A percentile compares a stretch with the other conserved stretches of the same genome.
Conservation (phyloP, 2,329 filamentous ascomycete species). For the Cadophora sp. region DNA sequence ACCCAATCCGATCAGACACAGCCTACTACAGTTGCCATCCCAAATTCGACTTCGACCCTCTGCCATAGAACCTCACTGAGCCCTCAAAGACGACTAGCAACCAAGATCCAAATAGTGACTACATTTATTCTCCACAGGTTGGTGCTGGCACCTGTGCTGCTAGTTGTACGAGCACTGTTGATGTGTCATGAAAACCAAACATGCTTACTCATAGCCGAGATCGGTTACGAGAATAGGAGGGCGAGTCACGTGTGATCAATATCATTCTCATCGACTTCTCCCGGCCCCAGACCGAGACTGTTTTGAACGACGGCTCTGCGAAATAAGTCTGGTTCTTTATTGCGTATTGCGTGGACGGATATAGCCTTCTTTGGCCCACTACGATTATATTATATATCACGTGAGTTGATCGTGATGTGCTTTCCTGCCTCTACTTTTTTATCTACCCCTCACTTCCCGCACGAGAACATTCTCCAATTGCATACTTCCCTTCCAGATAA, state of each 20-base stretch:
- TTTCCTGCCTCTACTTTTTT: no score
- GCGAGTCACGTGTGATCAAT: conserved; percentile 1
- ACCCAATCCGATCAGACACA: background rate
- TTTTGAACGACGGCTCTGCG: no score
- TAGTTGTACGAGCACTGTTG: conserved; percentile 5
- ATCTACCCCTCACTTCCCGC: no score
- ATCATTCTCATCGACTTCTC: background rate
- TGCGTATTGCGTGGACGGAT: no score
- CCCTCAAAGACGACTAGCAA: background rate
- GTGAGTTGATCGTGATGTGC: no score
- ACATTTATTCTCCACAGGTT: background rate
- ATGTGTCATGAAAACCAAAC: conserved; percentile 16
- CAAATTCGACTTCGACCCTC: background rate
- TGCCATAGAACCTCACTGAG: background rate
- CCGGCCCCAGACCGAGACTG: no score
- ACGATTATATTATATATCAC: no score
- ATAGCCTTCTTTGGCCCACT: no score
- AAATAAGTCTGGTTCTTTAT: no score
- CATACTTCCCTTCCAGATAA: no score
- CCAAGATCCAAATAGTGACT: no score
- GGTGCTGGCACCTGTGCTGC: background rate
- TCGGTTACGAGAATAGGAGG: conserved; percentile 11
- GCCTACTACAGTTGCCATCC: background rate
- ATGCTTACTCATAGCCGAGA: conserved; percentile 11
- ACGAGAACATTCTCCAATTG: no score